phyloP scores from a whole-genome alignment of 768 basidiomycete species.

The Suillus discolor region DNA sequence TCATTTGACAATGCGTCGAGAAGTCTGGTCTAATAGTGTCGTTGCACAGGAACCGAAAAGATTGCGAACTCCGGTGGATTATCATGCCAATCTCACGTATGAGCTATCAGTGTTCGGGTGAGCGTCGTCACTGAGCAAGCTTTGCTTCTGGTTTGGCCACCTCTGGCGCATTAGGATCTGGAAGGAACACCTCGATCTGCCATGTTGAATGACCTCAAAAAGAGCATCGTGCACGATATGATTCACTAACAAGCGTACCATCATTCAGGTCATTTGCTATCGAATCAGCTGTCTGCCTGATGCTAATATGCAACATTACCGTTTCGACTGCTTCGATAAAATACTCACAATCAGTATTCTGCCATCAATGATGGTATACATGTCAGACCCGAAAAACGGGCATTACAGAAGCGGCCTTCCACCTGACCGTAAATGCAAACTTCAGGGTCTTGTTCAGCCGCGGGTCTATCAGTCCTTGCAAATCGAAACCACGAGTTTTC shows the following conservation, averaged over 20 bases:
- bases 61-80: background rate
- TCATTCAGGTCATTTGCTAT: too few species aligned
- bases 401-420: too few species aligned
- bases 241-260: background rate
- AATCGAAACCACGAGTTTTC: background rate
- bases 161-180: background rate
- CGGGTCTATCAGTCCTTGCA: background rate
- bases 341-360: too few species aligned
- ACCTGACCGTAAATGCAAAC: too few species aligned
- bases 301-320: too few species aligned
- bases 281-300: too few species aligned
- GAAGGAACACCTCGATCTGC: background rate
- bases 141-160: background rate
- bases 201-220: background rate
- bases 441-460: background rate
- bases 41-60: background rate
- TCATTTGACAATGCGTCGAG: conserved; percentile 1
- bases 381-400: too few species aligned
- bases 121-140: background rate
- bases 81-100: background rate
- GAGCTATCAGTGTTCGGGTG: too few species aligned
- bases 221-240: background rate
- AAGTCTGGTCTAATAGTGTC: background rate
- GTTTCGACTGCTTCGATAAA: too few species aligned
- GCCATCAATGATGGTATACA: too few species aligned